Conservation (phyloP, 2,329 filamentous ascomycete genomes). For the Venturia nashicola region DNA sequence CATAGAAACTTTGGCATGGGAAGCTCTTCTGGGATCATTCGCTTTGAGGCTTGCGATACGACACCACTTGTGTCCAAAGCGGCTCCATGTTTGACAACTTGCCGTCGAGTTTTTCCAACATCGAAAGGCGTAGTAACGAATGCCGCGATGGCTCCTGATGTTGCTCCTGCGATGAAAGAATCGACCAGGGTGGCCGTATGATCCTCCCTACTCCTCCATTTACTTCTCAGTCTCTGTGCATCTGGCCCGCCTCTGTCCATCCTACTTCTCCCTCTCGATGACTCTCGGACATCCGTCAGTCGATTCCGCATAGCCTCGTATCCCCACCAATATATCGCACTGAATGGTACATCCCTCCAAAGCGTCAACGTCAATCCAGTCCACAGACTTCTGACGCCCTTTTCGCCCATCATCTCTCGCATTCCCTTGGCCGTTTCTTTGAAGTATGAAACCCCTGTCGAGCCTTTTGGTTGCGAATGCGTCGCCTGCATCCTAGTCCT, state of each 20-base stretch:
- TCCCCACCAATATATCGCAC: conserved; percentile 94
- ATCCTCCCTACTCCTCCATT: conserved; percentile 54
- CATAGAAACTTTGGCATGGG: conserved; percentile 73
- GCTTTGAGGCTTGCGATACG: conserved; percentile 29
- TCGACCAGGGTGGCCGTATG: conserved; percentile 71
- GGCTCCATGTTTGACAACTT: conserved; percentile 60
- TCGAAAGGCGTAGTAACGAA: conserved; percentile 91
- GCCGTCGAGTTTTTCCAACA: conserved; percentile 90
- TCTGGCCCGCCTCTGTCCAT: conserved; percentile 18
- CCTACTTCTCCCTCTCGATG: not conserved
- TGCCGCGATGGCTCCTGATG: conserved; percentile 73
- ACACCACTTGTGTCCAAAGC: conserved; percentile 18
- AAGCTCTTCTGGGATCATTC: conserved; percentile 53
- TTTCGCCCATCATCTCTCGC: conserved; percentile 61
- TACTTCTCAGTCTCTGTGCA: conserved; percentile 16
- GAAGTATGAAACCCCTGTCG: conserved; percentile 48
- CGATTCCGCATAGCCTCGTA: conserved; percentile 72
- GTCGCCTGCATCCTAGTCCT: conserved; percentile 78
- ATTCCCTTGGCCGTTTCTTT: conserved; percentile 66
- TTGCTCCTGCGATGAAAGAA: conserved; percentile 76
- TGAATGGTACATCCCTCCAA: conserved; percentile 96
- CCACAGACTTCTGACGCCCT: conserved; percentile 79
- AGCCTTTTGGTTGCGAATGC: conserved; percentile 19
- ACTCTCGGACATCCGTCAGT: conserved; percentile 54
- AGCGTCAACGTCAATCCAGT: conserved; percentile 79